Base-by-base conservation (phyloP, 768 basidiomycete genomes). In the Psilocybe tampanensis region DNA sequence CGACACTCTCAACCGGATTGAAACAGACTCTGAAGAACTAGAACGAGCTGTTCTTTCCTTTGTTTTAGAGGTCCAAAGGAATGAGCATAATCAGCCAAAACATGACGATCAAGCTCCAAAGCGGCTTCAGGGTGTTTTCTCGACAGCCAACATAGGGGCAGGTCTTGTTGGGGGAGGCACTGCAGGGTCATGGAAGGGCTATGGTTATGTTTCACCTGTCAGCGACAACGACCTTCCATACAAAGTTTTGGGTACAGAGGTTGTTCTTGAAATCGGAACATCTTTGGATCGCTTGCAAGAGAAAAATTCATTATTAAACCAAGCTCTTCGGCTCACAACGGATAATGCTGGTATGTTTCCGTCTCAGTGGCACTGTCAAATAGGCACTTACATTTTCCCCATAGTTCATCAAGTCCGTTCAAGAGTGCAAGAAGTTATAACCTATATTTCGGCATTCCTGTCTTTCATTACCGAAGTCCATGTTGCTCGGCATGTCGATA, bases 91-190 rank as follows among this genome's bases (percentile, higher is more conserved):
- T 22, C 55, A 68, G 59, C 59, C 66, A 52, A 58, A 64, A 43
- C 56, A 69, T 49, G 64, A 66, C 49, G 51, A 60, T 64, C 71
- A 74, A 64, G 60, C 66, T n/a, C 62, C 74, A 11, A 88, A 86
- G 66, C 82, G 88, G 23, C 62, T 91, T 22, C 74, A 79, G 24
- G 90, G 86, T 8, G 80, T 80, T 13, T 86, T 91, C 61, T 76
- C 78, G 18, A 80, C 86, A 0, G 72, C 75, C 12, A 84, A 88
- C 60, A 72, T 94, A 44, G 94, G 94, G 0, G 70, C 86, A 17
- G 90, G 92, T 15, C 76, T 92, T n/a, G 81, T 90, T 33, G 94
- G 94, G 17, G 90, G 86, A 3, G 93, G 94, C 3, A 76, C 79
- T 50, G 92, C 80, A 21, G 92, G 82, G 8, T 75, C 77, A 19